phyloP scores from a whole-genome alignment of 306 rosid species.

The Senna tora region DNA sequence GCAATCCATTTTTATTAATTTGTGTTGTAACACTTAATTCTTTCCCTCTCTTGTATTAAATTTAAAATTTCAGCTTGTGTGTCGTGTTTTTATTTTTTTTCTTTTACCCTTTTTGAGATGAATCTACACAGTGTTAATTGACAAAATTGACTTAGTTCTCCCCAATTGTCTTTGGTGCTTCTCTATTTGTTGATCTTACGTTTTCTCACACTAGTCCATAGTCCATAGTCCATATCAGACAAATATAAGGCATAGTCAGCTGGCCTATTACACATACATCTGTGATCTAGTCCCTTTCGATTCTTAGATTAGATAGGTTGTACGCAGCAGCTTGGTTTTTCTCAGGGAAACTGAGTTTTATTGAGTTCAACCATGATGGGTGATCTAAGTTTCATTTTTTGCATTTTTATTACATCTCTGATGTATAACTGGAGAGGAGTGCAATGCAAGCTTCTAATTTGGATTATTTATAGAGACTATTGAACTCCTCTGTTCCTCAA shows the following conservation, averaged over 20 bases:
- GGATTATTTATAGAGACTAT: not conserved
- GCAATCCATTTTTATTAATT: conserved; percentile 37
- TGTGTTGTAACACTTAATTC: conserved; percentile 57
- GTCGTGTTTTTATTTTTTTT: conserved; percentile 50
- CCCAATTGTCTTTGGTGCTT: not conserved
- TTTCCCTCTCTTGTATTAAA: conserved; percentile 39
- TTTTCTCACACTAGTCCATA: not conserved
- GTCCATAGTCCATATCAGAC: not conserved
- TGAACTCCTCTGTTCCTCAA: conserved; percentile 8
- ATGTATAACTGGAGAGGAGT: conserved; percentile 10
- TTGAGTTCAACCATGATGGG: not conserved
- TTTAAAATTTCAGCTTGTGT: conserved; percentile 52
- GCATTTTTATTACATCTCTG: conserved; percentile 14
- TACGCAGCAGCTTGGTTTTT: no score
- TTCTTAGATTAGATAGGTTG: no score
- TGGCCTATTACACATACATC: no score
- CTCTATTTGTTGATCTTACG: not conserved
- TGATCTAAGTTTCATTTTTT: not conserved
- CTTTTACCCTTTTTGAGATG: conserved; percentile 41
- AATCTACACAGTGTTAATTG: conserved; percentile 53
- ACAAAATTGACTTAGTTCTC: conserved; percentile 5
- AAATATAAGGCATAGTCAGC: no score
- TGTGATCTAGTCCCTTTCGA: no score
- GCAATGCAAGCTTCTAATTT: not conserved
- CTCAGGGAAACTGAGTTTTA: not conserved